phyloP scores from a whole-genome alignment of 1,284 basidiomycete species.

The Cutaneotrichosporon spelunceum region DNA sequence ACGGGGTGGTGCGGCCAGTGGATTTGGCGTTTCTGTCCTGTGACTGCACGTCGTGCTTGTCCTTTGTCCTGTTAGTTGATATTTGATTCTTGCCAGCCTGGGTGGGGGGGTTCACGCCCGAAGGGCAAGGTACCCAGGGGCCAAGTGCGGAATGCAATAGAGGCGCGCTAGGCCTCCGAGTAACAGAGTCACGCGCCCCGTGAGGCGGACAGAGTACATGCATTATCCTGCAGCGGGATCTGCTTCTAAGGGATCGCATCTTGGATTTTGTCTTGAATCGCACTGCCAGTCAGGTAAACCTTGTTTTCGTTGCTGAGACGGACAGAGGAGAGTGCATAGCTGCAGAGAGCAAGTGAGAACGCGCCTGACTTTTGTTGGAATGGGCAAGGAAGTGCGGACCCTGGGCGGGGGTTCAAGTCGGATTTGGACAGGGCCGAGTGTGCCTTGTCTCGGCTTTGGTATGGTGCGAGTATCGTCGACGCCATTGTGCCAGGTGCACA shows the following conservation, averaged over 20 bases:
- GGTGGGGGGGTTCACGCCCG: no score
- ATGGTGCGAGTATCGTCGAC: not conserved
- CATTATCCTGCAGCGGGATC: no score
- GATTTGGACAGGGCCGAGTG: not conserved
- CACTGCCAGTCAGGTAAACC: not conserved
- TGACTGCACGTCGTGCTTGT: no score
- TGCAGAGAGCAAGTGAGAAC: not conserved
- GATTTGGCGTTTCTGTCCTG: no score
- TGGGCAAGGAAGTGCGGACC: not conserved
- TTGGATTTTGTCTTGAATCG: not conserved
- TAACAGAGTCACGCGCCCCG: no score
- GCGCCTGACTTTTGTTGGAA: constrained; percentile 6
- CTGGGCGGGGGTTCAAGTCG: not conserved
- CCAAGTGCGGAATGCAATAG: no score
- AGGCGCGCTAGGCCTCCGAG: no score
- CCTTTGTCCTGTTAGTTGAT: no score
- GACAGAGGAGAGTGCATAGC: not conserved
- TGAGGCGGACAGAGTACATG: no score
- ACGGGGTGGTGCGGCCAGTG: no score
- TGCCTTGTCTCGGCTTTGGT: not conserved
- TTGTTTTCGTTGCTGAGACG: not conserved
- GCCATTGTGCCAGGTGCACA: constrained; percentile 2
- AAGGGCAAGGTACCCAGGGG: not conserved
- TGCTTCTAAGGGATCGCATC: no score
- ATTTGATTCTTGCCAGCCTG: not conserved